Conservation (phyloP, 78 protist genomes). For the Dictyostelium discoideum region DNA sequence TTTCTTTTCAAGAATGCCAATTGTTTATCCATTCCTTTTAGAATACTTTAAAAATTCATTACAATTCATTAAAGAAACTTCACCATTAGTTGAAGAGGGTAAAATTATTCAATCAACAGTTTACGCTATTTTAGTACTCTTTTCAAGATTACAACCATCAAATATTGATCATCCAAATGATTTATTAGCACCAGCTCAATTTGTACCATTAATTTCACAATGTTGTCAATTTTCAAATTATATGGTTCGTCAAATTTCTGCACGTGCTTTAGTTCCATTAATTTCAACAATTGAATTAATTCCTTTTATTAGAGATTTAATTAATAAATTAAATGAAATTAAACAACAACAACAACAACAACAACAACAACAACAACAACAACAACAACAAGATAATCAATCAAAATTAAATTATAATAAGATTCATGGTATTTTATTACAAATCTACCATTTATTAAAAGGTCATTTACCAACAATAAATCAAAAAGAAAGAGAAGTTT, state of each 20-base stretch:
- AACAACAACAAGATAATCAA: neutral
- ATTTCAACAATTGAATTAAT: constrained; percentile 61
- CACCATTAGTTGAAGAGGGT: neutral
- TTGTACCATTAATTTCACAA: constrained; percentile 63
- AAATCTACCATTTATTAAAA: constrained; percentile 57
- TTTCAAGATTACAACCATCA: constrained; percentile 72
- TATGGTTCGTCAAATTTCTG: constrained; percentile 82
- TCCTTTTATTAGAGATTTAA: constrained; percentile 14
- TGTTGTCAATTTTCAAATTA: constrained; percentile 78
- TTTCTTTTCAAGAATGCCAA: constrained; percentile 73
- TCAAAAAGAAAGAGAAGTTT: constrained; percentile 3
- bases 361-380: neutral
- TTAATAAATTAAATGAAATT: neutral
- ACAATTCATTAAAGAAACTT: neutral
- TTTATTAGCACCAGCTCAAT: constrained; percentile 53
- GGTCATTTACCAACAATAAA: constrained; percentile 50
- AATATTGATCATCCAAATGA: constrained; percentile 70
- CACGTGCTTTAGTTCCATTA: constrained; percentile 78
- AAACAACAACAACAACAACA: neutral
- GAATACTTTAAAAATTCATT: constrained; percentile 40
- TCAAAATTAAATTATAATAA: neutral
- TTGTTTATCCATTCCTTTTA: constrained; percentile 73
- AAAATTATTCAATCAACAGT: constrained; percentile 51
- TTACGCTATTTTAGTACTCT: constrained; percentile 63
- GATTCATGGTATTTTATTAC: constrained; percentile 59